Evolutionary conservation across 2,329 filamentous ascomycete genomes (phyloP), one percentile per base, ranked within the genome.

Genomic region (Ophiostoma fasciatum): DNA sequence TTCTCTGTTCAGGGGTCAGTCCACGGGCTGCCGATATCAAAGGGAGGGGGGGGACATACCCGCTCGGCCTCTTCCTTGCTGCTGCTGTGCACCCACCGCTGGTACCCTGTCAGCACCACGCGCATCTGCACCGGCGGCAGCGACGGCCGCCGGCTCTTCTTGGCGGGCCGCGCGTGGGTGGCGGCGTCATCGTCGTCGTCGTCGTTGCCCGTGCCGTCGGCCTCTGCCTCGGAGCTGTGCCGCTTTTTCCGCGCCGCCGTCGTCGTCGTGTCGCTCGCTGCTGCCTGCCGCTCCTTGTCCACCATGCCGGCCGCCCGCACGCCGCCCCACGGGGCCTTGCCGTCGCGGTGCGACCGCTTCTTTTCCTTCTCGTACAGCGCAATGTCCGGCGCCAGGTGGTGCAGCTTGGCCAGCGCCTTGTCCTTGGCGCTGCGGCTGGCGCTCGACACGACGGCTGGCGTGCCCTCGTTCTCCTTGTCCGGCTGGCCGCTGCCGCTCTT

Each of bases 281-380:
- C 73, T 34, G 71, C 62, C 47, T 73, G 75, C 28, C 53, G 52
- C 35, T 65, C 58, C 47, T 64, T 68, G 38, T 78, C 73, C 14
- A 70, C 61, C 39, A 62, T 55, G 37, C 76, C 68, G 3, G 71
- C 66, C 1, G 74, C 74, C 33, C 72, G 63, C 48, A 74, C 77
- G 17, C 74, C 74, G 18, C 74, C 74, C 64, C 72, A 78, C 0
- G 66, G 62, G 2, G 58, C 60, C 21, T 56, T 55, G 4, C 52
- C 62, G 33, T 62, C 57, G 44, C 67, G 73, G 42, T 52, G 50
- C 7, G 60, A 56, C 15, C 90, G 75, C 60, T 93, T 94, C 62
- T 73, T 84, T 59, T 98, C 90, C 52, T 90, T 94, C 51, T 96
- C 81, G 50, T 90, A 98, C 22, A 92, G 62, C 3, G 78, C 79